Base-by-base conservation (phyloP, 768 basidiomycete species). In the Roridomyces roridus region DNA sequence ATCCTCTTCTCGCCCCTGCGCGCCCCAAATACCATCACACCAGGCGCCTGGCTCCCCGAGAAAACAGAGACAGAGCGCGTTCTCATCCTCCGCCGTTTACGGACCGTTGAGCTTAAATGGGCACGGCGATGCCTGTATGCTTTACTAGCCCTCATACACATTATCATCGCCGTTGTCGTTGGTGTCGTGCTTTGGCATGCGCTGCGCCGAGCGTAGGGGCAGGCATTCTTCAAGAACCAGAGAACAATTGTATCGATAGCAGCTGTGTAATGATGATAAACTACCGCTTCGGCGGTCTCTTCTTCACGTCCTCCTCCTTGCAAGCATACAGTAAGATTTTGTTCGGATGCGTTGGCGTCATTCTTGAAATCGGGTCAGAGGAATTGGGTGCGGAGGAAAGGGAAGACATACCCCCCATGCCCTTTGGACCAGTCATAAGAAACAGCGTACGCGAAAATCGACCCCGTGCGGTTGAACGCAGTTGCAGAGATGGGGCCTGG, bases 401-500 rank as follows among this genome's bases (percentile, higher is more conserved):
- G n/a, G n/a, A n/a, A n/a, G n/a, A n/a, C n/a, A n/a, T n/a, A n/a
- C 23, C 56, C 60, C 2, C 31, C 42, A 70, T 94, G 91, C 10
- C 94, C 93, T 68, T 94, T 94, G 10, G 88, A 90, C 94, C 94
- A 96, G 68, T 96, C 94, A 61, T 96, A 96, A 15, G 93, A 92
- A 21, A 96, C 73, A 0, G 93, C 89, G 60, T 97, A 97, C 1
- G 95, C 96, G 67, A 97, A 92, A 61, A 97, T 91, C 34, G 79
- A 86, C 26, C 93, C 93, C 25, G 84, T 91, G 57, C 88, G 87
- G 76, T 92, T 97, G 80, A 96, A 98, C 1, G 86, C 79, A 7
- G 87, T 88, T 6, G 89, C 82, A n/a, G 90, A 75, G 57, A 97
- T 90, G 0, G 96, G 94, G 12, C 86, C 89, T 1, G 87, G 84